Conservation (phyloP, 495 filamentous ascomycete genomes). For the Podospora comata region DNA sequence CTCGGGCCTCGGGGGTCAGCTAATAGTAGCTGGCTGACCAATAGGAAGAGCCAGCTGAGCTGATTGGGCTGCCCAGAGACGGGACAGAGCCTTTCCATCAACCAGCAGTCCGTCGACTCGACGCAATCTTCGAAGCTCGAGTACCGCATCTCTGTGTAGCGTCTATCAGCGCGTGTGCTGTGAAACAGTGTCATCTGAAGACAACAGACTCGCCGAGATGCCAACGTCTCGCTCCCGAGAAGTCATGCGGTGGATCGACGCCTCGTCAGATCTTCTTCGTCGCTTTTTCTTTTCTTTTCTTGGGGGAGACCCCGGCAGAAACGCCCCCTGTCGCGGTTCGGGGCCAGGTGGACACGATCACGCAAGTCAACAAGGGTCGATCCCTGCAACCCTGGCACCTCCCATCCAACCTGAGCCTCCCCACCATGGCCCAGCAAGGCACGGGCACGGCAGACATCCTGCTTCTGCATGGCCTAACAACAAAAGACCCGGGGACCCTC, state of each 20-base stretch:
- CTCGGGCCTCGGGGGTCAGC: background rate
- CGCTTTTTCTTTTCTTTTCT: background rate
- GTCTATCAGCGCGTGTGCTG: background rate
- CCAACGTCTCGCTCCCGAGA: background rate
- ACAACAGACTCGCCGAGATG: background rate
- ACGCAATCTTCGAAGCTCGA: background rate
- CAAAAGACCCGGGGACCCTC: slow-evolving; percentile 16
- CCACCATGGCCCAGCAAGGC: slow-evolving; percentile 18
- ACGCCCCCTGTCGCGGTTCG: background rate
- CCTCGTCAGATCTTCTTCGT: slow-evolving; percentile 10
- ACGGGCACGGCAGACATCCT: slow-evolving; percentile 23
- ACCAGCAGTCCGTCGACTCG: background rate
- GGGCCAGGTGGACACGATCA: slow-evolving; percentile 14
- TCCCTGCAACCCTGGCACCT: slow-evolving; percentile 10
- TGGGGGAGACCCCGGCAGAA: background rate
- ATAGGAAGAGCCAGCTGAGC: background rate
- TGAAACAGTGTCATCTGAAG: background rate
- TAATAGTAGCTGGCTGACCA: background rate
- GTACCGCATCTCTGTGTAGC: background rate
- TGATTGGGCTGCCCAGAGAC: background rate
- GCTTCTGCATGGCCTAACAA: slow-evolving; percentile 23
- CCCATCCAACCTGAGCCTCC: slow-evolving; percentile 8
- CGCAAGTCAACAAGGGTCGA: slow-evolving; percentile 11
- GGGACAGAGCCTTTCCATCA: background rate
- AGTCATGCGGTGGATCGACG: slow-evolving; percentile 5